phyloP scores from a whole-genome alignment of 805 yeast species.

The Ogataea methylovora region DNA sequence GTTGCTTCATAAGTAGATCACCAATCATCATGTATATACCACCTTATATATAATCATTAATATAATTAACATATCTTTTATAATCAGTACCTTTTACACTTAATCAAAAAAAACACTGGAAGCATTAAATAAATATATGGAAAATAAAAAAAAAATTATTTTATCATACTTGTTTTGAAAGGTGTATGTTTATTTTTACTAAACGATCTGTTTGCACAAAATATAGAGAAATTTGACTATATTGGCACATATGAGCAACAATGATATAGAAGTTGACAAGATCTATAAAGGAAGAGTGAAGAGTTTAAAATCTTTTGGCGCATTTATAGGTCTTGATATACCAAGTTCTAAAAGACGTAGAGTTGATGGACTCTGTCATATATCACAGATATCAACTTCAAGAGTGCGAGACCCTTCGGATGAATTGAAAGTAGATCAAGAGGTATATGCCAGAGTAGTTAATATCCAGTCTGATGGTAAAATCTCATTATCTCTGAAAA shows the following conservation, averaged over 20 bases:
- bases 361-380: constrained; percentile 65
- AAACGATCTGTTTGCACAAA: too few relatives aligned
- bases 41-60: too few relatives aligned
- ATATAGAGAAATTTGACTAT: too few relatives aligned
- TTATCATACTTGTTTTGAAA: too few relatives aligned
- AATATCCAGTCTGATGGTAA: constrained; percentile 33
- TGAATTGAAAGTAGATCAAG: constrained; percentile 45
- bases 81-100: too few relatives aligned
- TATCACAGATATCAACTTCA: constrained; percentile 52
- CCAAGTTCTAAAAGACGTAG: constrained; percentile 13
- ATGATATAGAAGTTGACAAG: constrained; percentile 31
- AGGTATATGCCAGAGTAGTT: constrained; percentile 56
- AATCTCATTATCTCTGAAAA: constrained; percentile 60
- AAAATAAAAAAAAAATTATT: too few relatives aligned
- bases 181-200: too few relatives aligned
- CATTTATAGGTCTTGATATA: constrained; percentile 52
- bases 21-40: too few relatives aligned
- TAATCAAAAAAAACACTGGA: too few relatives aligned
- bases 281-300: constrained; percentile 57
- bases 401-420: constrained; percentile 50
- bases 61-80: too few relatives aligned
- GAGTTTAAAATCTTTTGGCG: constrained; percentile 65
- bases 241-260: not conserved
- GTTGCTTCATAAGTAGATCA: too few relatives aligned
- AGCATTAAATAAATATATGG: too few relatives aligned